Percentiles rank a stretch among this genome's conserved stretches.
Evolutionary conservation across 495 filamentous ascomycete genomes (phyloP).

Genomic region (Terfezia boudieri): DNA sequence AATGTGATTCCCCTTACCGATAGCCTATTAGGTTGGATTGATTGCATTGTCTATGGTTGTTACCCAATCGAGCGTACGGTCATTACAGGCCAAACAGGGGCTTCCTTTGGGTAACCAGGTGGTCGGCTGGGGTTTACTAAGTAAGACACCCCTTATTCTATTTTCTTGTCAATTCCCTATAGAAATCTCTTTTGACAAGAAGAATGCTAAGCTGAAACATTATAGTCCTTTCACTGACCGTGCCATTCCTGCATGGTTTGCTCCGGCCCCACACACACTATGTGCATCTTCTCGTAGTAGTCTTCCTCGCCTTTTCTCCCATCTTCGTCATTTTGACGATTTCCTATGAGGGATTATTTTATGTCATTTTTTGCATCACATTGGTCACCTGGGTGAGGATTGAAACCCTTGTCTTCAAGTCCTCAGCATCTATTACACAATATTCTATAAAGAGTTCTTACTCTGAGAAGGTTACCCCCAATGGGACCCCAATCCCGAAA

Average conservation of each 20-base stretch:
- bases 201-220: not conserved
- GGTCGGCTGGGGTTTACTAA: slow-evolving; percentile 63
- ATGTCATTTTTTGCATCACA: slow-evolving; percentile 64
- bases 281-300: slow-evolving; percentile 64
- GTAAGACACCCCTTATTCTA: slow-evolving; percentile 26
- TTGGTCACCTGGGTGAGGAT: slow-evolving; percentile 77
- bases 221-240: slow-evolving; percentile 47
- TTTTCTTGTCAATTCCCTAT: slow-evolving; percentile 3
- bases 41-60: slow-evolving; percentile 64
- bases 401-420: slow-evolving; percentile 27
- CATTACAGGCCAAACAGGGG: slow-evolving; percentile 65
- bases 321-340: slow-evolving; percentile 93
- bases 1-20: too few relatives aligned
- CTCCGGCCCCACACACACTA: slow-evolving; percentile 70
- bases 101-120: slow-evolving; percentile 78
- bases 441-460: slow-evolving; percentile 7
- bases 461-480: slow-evolving; percentile 18
- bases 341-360: slow-evolving; percentile 94
- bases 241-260: slow-evolving; percentile 54
- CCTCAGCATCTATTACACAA: slow-evolving; percentile 10
- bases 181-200: not conserved
- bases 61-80: slow-evolving; percentile 58
- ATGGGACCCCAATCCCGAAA: slow-evolving; percentile 11
- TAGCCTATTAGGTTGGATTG: slow-evolving; percentile 37
- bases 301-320: slow-evolving; percentile 86